Evolutionary conservation across 2,329 filamentous ascomycete genomes (phyloP).

Genomic region (Chaetomium sp.): DNA sequence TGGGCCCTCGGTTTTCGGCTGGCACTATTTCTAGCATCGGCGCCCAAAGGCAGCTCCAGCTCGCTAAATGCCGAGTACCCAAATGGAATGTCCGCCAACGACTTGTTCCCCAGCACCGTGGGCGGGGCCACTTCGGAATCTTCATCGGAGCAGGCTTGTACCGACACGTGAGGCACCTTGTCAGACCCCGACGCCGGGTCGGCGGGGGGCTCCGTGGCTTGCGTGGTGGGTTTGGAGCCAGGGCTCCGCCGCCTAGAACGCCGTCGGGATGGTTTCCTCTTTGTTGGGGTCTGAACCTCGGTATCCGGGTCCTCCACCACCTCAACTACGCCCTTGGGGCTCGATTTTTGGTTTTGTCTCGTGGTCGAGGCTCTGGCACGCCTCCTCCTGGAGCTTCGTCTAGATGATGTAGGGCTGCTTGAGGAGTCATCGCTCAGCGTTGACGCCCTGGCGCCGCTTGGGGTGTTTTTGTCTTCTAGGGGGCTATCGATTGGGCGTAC

Average conservation of each 20-base stretch:
- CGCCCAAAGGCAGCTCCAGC: slow-evolving; percentile 49
- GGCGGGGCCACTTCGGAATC: slow-evolving; percentile 34
- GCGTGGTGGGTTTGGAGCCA: slow-evolving; percentile 26
- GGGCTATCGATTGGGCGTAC: slow-evolving; percentile 31
- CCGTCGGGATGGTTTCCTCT: slow-evolving; percentile 24
- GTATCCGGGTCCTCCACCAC: slow-evolving; percentile 34
- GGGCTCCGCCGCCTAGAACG: slow-evolving; percentile 15
- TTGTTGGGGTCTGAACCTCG: slow-evolving; percentile 34
- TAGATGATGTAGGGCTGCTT: slow-evolving; percentile 25
- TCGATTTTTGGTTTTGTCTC: slow-evolving; percentile 18
- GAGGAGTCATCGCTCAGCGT: slow-evolving; percentile 26
- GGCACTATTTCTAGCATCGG: slow-evolving; percentile 37
- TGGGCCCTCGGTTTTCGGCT: slow-evolving; percentile 42
- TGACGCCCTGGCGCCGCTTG: neutral
- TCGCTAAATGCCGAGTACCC: slow-evolving; percentile 62
- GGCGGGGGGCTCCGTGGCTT: slow-evolving; percentile 28
- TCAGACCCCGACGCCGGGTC: slow-evolving; percentile 27
- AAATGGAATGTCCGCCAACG: slow-evolving; percentile 55
- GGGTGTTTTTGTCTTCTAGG: slow-evolving; percentile 24
- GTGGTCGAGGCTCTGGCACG: slow-evolving; percentile 21
- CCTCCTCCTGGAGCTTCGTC: slow-evolving; percentile 24
- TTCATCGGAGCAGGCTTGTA: slow-evolving; percentile 27
- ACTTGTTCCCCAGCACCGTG: slow-evolving; percentile 40
- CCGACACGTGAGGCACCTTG: slow-evolving; percentile 16
- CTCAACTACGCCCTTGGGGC: slow-evolving; percentile 25